A percentile compares a stretch with the other conserved stretches of the same genome.
phyloP scores from a whole-genome alignment of 179 eudicot genomes.

The Beta corolliflora region DNA sequence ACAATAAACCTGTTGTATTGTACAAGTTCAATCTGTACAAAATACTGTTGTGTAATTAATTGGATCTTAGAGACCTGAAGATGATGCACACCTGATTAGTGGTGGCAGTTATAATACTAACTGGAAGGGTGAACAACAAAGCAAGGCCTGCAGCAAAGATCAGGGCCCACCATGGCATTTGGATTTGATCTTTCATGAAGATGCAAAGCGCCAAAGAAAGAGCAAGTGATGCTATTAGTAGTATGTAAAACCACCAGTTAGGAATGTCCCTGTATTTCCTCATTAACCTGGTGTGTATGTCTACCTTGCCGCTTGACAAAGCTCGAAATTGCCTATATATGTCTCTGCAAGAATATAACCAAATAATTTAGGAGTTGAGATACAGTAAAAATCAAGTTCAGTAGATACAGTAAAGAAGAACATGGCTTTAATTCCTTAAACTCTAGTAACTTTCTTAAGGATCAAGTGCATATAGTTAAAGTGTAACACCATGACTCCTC shows the following conservation, averaged over 20 bases:
- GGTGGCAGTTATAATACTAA: conserved; percentile 73
- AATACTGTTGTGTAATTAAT: too few species aligned
- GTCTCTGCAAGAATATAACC: conserved; percentile 41
- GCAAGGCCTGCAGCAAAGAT: conserved; percentile 56
- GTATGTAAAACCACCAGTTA: conserved; percentile 64
- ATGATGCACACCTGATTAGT: conserved; percentile 53
- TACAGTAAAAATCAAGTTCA: too few species aligned
- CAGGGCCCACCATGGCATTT: conserved; percentile 90
- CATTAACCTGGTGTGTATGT: conserved; percentile 73
- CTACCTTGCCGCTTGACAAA: conserved; percentile 43
- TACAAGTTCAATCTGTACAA: too few species aligned
- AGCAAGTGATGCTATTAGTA: conserved; percentile 40
- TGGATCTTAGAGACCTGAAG: not conserved
- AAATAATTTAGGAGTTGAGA: too few species aligned
- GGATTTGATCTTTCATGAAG: conserved; percentile 67
- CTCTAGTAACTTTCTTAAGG: too few species aligned
- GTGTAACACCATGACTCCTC: too few species aligned
- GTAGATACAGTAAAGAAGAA: too few species aligned
- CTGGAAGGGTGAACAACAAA: conserved; percentile 66
- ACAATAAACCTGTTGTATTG: too few species aligned
- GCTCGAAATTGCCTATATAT: conserved; percentile 42
- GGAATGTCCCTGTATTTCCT: conserved; percentile 70
- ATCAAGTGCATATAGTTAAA: too few species aligned
- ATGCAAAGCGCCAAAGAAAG: conserved; percentile 57
- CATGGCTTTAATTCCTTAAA: too few species aligned